Percentiles rank a stretch among this genome's conserved stretches.
Conservation (phyloP, 495 filamentous ascomycete genomes). For the Tirmania nivea region DNA sequence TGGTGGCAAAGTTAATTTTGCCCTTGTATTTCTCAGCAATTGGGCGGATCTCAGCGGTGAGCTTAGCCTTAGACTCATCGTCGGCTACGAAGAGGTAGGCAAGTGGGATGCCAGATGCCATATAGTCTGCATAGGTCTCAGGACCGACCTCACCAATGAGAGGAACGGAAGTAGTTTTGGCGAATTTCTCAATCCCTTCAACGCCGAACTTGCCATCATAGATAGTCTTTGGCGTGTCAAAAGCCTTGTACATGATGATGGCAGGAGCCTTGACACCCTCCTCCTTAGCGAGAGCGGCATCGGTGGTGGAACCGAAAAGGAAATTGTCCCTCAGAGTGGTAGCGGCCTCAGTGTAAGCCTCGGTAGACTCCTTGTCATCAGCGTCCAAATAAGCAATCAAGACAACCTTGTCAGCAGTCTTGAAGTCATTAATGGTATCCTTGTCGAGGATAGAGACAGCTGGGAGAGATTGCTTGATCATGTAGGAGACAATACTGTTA, state of each 20-base stretch:
- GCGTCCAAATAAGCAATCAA: constrained; percentile 68
- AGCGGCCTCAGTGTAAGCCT: constrained; percentile 58
- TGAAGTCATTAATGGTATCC: constrained; percentile 80
- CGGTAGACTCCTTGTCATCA: constrained; percentile 66
- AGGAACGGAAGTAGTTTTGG: constrained; percentile 66
- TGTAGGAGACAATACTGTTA: constrained; percentile 79
- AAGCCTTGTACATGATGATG: constrained; percentile 89
- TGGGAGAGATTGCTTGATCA: constrained; percentile 94
- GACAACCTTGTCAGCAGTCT: constrained; percentile 93
- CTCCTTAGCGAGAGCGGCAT: constrained; percentile 63
- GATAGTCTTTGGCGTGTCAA: constrained; percentile 83
- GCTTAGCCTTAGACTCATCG: constrained; percentile 61
- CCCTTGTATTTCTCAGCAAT: constrained; percentile 57
- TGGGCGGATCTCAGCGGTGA: constrained; percentile 41
- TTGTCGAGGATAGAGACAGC: constrained; percentile 63
- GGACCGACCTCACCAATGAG: constrained; percentile 92
- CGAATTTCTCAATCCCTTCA: constrained; percentile 58
- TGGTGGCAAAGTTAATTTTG: constrained; percentile 86
- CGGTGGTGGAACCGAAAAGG: constrained; percentile 71
- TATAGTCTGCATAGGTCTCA: constrained; percentile 93
- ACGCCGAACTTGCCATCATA: constrained; percentile 60
- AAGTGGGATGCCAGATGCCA: constrained; percentile 79
- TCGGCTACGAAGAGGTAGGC: constrained; percentile 98
- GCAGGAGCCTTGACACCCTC: constrained; percentile 74
- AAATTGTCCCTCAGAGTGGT: constrained; percentile 73